phyloP scores from a whole-genome alignment of 106 monocot species.

The Cymbidium sinense region DNA sequence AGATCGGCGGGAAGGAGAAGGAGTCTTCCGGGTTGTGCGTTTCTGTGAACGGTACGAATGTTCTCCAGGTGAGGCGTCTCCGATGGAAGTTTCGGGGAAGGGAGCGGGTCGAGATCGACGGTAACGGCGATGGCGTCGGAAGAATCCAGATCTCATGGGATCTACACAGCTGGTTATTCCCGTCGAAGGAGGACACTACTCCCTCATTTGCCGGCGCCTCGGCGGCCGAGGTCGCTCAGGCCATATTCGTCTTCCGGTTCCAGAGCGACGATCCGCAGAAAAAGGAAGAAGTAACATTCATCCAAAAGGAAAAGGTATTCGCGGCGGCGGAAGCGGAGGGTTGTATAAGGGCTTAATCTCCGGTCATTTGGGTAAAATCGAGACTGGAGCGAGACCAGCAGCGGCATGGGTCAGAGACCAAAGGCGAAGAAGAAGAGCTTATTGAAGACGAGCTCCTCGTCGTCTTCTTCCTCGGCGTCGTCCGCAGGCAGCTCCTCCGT shows the following conservation, averaged over 20 bases:
- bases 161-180: constrained; percentile 67
- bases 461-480: constrained; percentile 39
- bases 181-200: constrained; percentile 1
- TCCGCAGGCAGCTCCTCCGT: constrained; percentile 49
- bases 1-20: constrained; percentile 16
- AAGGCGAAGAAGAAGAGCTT: constrained; percentile 7
- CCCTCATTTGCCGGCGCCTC: constrained; percentile 1
- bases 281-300: neutral
- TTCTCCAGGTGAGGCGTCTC: constrained; percentile 45
- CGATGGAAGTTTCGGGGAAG: constrained; percentile 81
- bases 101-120: constrained; percentile 45
- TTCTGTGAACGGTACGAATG: constrained; percentile 34
- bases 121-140: too few relatives aligned
- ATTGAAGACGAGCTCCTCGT: constrained; percentile 33
- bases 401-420: constrained; percentile 8
- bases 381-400: constrained; percentile 39
- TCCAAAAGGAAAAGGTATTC: neutral
- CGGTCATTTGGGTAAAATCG: constrained; percentile 27
- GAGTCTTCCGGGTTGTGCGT: constrained; percentile 25
- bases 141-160: constrained; percentile 66
- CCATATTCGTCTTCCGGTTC: constrained; percentile 52
- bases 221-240: constrained; percentile 27
- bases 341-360: neutral
- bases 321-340: neutral
- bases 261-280: constrained; percentile 13